A percentile compares a stretch with the other conserved stretches of the same genome.
Conservation (phyloP, 1,284 basidiomycete genomes). For the Cryptococcus sp. region DNA sequence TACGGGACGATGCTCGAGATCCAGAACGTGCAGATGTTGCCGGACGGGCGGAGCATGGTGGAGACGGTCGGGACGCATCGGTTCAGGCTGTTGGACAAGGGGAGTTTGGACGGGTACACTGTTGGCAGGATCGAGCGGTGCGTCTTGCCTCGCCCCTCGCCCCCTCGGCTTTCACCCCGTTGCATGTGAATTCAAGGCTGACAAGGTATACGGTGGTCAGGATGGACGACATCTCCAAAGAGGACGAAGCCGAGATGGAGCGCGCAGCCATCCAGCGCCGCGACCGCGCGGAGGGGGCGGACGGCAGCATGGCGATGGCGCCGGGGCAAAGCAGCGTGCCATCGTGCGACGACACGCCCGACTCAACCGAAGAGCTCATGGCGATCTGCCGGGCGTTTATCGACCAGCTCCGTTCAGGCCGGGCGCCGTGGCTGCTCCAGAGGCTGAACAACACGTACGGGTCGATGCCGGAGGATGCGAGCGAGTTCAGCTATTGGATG, state of each 20-base stretch:
- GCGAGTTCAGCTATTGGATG: slow-evolving; percentile 84
- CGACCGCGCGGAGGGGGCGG: too few relatives aligned
- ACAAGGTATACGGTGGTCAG: too few relatives aligned
- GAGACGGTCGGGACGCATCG: slow-evolving; percentile 79
- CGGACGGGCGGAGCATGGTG: slow-evolving; percentile 84
- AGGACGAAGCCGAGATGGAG: slow-evolving; percentile 53
- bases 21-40: slow-evolving; percentile 75
- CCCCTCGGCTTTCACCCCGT: not conserved
- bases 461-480: slow-evolving; percentile 60
- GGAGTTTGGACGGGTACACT: slow-evolving; percentile 80
- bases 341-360: slow-evolving; percentile 26
- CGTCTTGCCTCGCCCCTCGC: too few relatives aligned
- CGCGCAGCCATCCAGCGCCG: slow-evolving; percentile 43
- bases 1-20: slow-evolving; percentile 95
- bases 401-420: slow-evolving; percentile 70
- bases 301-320: slow-evolving; percentile 1
- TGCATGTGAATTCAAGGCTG: slow-evolving; percentile 4
- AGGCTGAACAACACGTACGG: slow-evolving; percentile 74
- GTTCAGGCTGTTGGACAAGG: slow-evolving; percentile 79
- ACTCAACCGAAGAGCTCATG: slow-evolving; percentile 69
- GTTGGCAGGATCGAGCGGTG: slow-evolving; percentile 73
- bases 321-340: not conserved
- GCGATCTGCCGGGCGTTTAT: slow-evolving; percentile 74
- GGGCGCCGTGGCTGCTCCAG: slow-evolving; percentile 87
- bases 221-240: slow-evolving; percentile 58